Evolutionary conservation across 805 yeast genomes (phyloP).

Genomic region (Myxozyma monticola): DNA sequence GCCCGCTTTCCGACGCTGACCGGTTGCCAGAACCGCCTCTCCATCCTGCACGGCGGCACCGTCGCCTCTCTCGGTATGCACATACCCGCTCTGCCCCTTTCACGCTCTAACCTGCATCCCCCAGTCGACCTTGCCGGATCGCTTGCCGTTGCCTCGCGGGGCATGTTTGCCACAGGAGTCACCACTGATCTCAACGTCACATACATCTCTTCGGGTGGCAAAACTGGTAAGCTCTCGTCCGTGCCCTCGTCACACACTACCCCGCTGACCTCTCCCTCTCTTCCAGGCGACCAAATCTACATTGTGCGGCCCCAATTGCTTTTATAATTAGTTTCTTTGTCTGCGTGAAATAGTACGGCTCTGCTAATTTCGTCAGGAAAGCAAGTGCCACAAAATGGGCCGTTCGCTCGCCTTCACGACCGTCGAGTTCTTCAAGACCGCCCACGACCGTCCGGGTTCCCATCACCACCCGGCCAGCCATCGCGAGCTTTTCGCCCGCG

Average conservation of each 20-base stretch:
- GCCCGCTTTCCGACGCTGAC: neutral
- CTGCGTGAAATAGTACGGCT: too few species aligned
- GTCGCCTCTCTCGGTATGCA: slow-evolving; percentile 38
- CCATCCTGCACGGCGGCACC: slow-evolving; percentile 46
- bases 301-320: slow-evolving; percentile 21
- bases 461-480: neutral
- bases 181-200: slow-evolving; percentile 46
- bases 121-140: slow-evolving; percentile 48
- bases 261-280: neutral
- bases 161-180: slow-evolving; percentile 47
- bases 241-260: neutral
- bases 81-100: neutral
- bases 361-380: too few species aligned
- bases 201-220: slow-evolving; percentile 44
- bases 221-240: slow-evolving; percentile 30
- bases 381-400: slow-evolving; percentile 42
- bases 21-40: slow-evolving; percentile 40
- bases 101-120: neutral
- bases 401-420: slow-evolving; percentile 45
- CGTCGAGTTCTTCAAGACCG: slow-evolving; percentile 39
- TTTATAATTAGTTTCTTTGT: too few species aligned
- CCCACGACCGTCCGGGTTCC: slow-evolving; percentile 7
- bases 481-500: slow-evolving; percentile 42
- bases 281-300: slow-evolving; percentile 26
- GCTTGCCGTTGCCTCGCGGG: slow-evolving; percentile 45